These are phyloP conservation scores for Elsinoe fawcettii DNA, from an alignment of 2,329 filamentous ascomycete species.

Conservation along the genomic window DNA sequence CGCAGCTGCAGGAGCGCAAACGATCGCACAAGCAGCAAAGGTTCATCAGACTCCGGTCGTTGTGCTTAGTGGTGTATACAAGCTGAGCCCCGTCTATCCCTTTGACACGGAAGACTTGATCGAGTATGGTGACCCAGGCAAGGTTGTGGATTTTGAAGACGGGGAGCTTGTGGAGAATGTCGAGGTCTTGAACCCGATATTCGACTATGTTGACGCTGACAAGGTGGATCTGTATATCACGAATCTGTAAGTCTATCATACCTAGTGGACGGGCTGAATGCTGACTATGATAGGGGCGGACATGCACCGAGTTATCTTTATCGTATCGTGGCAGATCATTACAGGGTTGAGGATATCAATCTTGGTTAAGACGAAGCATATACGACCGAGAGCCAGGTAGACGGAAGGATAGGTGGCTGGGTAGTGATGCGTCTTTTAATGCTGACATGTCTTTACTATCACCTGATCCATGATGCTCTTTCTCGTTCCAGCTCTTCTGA, in stretches of 20 bases:
- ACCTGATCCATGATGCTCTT: not conserved
- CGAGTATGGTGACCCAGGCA: conserved; percentile 76
- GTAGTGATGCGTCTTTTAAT: not conserved
- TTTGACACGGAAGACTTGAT: conserved; percentile 75
- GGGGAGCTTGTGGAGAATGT: conserved; percentile 70
- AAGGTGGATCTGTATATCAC: conserved; percentile 76
- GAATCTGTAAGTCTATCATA: conserved; percentile 56
- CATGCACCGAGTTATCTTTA: conserved; percentile 67
- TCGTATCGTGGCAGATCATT: conserved; percentile 65
- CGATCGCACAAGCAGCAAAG: conserved; percentile 77
- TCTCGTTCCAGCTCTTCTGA: not conserved
- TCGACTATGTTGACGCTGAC: conserved; percentile 73
- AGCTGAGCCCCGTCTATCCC: conserved; percentile 82
- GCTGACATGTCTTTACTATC: conserved; percentile 3
- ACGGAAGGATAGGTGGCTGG: not conserved
- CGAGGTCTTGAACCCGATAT: conserved; percentile 69
- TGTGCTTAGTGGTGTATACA: conserved; percentile 85
- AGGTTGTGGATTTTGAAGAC: conserved; percentile 68
- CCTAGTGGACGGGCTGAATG: conserved; percentile 9
- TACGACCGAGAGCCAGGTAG: not conserved
- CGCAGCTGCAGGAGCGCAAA: conserved; percentile 72
- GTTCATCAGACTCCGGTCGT: conserved; percentile 78
- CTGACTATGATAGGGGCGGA: conserved; percentile 44
- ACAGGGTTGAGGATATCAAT: conserved; percentile 64
- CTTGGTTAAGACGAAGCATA: conserved; percentile 23